Conservation (phyloP, 805 yeast species). For the Candida patagonica region DNA sequence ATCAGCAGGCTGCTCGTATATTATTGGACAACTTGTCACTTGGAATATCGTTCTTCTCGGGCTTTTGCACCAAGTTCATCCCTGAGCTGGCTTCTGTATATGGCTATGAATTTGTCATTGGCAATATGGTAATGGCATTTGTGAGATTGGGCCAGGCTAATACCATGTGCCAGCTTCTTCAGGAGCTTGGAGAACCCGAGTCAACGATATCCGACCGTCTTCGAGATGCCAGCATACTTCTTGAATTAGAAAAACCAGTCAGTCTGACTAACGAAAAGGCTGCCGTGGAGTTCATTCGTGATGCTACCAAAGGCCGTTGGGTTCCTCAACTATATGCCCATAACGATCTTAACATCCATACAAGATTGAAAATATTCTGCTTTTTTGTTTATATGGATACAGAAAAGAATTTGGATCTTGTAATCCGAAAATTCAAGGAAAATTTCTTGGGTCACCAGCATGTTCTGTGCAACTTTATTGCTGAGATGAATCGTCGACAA, state of each 20-base stretch:
- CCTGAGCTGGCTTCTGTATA: constrained; percentile 9
- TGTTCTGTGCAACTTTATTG: constrained; percentile 4
- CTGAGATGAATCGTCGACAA: neutral
- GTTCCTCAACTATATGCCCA: constrained; percentile 9
- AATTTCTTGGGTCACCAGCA: constrained; percentile 2
- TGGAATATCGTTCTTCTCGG: constrained; percentile 7
- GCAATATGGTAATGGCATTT: constrained; percentile 13
- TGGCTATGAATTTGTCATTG: constrained; percentile 12
- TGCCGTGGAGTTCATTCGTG: neutral
- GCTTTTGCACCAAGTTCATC: constrained; percentile 10
- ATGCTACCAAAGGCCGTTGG: neutral
- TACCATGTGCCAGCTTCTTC: constrained; percentile 16
- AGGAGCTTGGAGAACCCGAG: constrained; percentile 8
- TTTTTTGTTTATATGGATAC: neutral
- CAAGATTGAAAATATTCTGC: constrained; percentile 4
- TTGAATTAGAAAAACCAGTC: neutral
- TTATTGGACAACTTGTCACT: constrained; percentile 14
- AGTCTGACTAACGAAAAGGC: neutral
- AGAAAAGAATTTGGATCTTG: neutral
- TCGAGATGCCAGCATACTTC: neutral
- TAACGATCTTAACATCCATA: constrained; percentile 4
- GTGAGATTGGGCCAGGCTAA: constrained; percentile 10
- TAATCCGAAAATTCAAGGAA: neutral
- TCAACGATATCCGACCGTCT: neutral
- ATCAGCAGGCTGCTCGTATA: constrained; percentile 8